phyloP scores from a whole-genome alignment of 2,329 filamentous ascomycete species.

The Sporothrix schenckii region DNA sequence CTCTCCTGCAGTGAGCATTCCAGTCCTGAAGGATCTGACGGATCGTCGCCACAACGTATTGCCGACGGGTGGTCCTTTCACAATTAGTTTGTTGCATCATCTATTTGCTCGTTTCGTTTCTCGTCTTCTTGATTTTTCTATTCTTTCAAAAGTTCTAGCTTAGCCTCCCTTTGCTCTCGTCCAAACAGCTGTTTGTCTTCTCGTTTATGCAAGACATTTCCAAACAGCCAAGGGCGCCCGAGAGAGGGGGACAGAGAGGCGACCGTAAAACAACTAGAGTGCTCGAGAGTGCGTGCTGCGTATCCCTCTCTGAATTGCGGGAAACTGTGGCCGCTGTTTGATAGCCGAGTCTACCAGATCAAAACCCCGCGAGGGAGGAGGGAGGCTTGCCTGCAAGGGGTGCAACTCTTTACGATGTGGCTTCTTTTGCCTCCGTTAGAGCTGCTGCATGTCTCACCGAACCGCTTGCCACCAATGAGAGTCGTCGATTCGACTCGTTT shows the following conservation, averaged over 20 bases:
- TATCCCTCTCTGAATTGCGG: neutral
- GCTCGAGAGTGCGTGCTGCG: too few species aligned
- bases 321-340: neutral
- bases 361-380: constrained; percentile 18
- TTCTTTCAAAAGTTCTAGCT: too few species aligned
- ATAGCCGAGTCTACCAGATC: neutral
- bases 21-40: neutral
- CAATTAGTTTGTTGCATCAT: neutral
- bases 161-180: neutral
- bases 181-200: neutral
- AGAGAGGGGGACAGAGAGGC: neutral
- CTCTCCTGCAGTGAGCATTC: neutral
- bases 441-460: neutral
- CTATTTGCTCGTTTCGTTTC: neutral
- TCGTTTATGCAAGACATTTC: constrained; percentile 10
- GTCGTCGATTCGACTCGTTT: neutral
- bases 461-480: neutral
- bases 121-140: neutral
- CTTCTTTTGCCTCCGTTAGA: neutral
- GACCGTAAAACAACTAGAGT: neutral
- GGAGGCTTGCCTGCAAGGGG: neutral
- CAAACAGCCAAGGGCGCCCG: constrained; percentile 3
- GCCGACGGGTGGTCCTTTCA: too few species aligned
- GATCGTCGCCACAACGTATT: neutral
- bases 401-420: too few species aligned